Percentiles rank a stretch among this genome's conserved stretches.
Conservation (phyloP, 495 filamentous ascomycete genomes). For the Lophiotrema nucula region DNA sequence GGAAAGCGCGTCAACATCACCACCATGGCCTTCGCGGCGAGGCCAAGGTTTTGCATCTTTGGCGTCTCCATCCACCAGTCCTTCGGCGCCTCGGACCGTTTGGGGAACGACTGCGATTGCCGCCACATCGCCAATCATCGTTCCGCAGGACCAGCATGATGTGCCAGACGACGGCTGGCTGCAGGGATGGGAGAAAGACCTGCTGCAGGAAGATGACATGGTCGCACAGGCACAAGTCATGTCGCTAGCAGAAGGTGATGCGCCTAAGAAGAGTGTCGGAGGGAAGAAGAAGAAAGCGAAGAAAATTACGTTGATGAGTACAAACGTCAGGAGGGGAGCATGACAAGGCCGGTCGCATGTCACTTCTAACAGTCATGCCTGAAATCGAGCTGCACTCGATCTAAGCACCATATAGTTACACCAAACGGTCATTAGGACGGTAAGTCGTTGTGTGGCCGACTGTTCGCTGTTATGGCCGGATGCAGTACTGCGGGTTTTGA, state of each 20-base stretch:
- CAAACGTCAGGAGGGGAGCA: slow-evolving; percentile 67
- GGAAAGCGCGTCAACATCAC: slow-evolving; percentile 51
- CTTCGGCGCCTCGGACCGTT: slow-evolving; percentile 69
- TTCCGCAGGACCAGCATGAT: slow-evolving; percentile 40
- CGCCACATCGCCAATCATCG: slow-evolving; percentile 24
- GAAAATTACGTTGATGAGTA: slow-evolving; percentile 95
- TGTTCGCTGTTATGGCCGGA: no score
- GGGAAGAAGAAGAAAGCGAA: slow-evolving; percentile 84
- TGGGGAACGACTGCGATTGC: slow-evolving; percentile 77
- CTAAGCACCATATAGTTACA: no score
- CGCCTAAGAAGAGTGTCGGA: slow-evolving; percentile 28
- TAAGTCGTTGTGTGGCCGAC: no score
- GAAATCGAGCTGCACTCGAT: no score
- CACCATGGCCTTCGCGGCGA: slow-evolving; percentile 53
- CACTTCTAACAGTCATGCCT: no score
- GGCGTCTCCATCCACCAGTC: slow-evolving; percentile 76
- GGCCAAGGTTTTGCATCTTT: slow-evolving; percentile 58
- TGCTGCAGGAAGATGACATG: slow-evolving; percentile 54
- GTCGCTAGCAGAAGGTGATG: slow-evolving; percentile 35
- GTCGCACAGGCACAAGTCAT: slow-evolving; percentile 45
- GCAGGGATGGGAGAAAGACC: slow-evolving; percentile 69
- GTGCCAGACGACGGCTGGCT: slow-evolving; percentile 74
- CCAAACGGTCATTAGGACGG: no score
- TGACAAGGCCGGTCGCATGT: no score
- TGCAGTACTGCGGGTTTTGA: no score